phyloP scores from a whole-genome alignment of 2,329 filamentous ascomycete species.

The Cladosporium sp. region DNA sequence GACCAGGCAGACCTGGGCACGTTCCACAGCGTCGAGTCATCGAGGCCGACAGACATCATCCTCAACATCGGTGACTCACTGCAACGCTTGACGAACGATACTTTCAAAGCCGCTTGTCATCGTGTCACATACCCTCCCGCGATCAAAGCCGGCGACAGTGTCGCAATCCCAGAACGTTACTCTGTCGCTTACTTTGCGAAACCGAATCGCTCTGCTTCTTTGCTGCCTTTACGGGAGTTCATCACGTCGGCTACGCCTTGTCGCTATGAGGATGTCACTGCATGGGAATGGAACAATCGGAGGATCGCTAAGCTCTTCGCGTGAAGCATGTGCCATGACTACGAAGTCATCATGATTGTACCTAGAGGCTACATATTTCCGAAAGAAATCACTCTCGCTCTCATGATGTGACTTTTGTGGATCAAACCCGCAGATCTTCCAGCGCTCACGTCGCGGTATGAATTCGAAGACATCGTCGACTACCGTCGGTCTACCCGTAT shows the following conservation, averaged over 20 bases:
- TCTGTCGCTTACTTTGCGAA: conserved; percentile 9
- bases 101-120: conserved; percentile 4
- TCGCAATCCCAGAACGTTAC: not conserved
- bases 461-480: too few relatives aligned
- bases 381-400: too few relatives aligned
- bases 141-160: not conserved
- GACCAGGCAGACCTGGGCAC: conserved; percentile 25
- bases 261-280: not conserved
- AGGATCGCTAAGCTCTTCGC: not conserved
- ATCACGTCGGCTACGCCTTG: not conserved
- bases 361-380: too few relatives aligned
- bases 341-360: too few relatives aligned
- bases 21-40: not conserved
- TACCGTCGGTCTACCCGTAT: too few relatives aligned
- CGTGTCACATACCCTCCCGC: not conserved
- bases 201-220: not conserved
- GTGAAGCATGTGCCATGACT: not conserved
- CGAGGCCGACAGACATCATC: not conserved
- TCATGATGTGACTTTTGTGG: too few relatives aligned
- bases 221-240: too few relatives aligned
- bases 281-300: not conserved
- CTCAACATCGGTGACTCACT: conserved; percentile 11
- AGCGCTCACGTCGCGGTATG: too few relatives aligned
- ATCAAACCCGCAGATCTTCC: too few relatives aligned
- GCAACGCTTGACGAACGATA: not conserved